phyloP scores from a whole-genome alignment of 2,329 filamentous ascomycete genomes.

The Thielaviopsis punctulata region DNA sequence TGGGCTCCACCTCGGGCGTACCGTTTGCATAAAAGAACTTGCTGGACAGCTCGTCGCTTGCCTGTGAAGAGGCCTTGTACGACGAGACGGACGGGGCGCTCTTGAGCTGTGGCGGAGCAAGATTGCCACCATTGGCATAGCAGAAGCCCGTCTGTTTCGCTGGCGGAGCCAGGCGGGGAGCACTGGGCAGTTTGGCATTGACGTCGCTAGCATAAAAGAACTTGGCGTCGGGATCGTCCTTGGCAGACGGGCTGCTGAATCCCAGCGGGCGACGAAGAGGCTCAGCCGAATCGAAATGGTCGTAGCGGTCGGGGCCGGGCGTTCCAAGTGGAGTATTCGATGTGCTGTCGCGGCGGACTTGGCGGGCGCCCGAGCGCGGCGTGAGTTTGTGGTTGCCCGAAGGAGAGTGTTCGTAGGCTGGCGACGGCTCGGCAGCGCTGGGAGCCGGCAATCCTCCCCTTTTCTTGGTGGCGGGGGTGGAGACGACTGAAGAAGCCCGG shows the following conservation, averaged over 20 bases:
- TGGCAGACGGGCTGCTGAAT: slow-evolving; percentile 21
- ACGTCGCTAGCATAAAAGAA: slow-evolving; percentile 89
- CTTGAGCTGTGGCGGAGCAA: slow-evolving; percentile 20
- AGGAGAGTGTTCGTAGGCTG: slow-evolving; percentile 28
- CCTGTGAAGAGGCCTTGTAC: slow-evolving; percentile 7
- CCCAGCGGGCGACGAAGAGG: slow-evolving; percentile 18
- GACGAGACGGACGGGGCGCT: slow-evolving; percentile 9
- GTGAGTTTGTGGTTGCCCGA: slow-evolving; percentile 28
- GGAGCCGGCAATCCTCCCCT: not conserved
- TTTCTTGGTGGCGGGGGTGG: slow-evolving; percentile 1
- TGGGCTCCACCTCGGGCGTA: slow-evolving; percentile 30
- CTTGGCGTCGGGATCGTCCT: slow-evolving; percentile 35
- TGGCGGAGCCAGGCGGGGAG: slow-evolving; percentile 21
- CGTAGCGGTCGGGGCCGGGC: slow-evolving; percentile 28
- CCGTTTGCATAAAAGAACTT: slow-evolving; percentile 68
- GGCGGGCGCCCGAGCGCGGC: slow-evolving; percentile 59
- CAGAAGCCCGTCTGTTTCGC: slow-evolving; percentile 33
- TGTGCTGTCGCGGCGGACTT: slow-evolving; percentile 51
- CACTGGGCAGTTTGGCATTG: slow-evolving; percentile 25
- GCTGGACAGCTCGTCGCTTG: slow-evolving; percentile 19
- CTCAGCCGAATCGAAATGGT: slow-evolving; percentile 4
- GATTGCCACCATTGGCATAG: slow-evolving; percentile 34
- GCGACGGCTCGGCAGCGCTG: slow-evolving; percentile 3
- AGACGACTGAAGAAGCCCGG: slow-evolving; percentile 10
- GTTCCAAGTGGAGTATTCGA: slow-evolving; percentile 48